Conservation (phyloP, 2,329 filamentous ascomycete genomes). For the Curvularia sp. region DNA sequence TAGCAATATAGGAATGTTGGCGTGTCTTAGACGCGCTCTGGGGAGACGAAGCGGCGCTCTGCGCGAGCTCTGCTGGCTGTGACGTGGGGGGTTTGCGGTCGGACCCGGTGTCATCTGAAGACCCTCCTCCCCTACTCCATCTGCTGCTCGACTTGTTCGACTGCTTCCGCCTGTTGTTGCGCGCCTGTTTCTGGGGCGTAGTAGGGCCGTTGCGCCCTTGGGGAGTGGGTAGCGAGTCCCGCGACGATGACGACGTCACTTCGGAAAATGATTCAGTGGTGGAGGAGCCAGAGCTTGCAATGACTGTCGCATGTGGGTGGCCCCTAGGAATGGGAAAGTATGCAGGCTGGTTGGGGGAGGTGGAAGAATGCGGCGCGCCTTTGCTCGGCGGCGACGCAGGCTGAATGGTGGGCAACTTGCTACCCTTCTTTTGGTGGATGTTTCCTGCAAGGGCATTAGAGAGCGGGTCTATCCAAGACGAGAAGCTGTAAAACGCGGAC, state of each 20-base stretch:
- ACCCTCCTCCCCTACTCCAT: slow-evolving; percentile 43
- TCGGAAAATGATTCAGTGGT: slow-evolving; percentile 36
- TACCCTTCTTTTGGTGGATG: slow-evolving; percentile 18
- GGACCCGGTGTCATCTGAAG: slow-evolving; percentile 40
- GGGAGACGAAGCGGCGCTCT: slow-evolving; percentile 26
- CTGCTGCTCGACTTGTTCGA: slow-evolving; percentile 29
- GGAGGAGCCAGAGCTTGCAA: slow-evolving; percentile 37
- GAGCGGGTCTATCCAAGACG: slow-evolving; percentile 21
- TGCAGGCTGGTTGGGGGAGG: slow-evolving; percentile 23
- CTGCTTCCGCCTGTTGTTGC: slow-evolving; percentile 39
- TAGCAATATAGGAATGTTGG: slow-evolving; percentile 25
- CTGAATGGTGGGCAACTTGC: slow-evolving; percentile 39
- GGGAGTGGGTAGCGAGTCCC: slow-evolving; percentile 39
- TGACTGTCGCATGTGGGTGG: slow-evolving; percentile 40
- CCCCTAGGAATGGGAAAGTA: slow-evolving; percentile 20
- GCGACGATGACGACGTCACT: slow-evolving; percentile 43
- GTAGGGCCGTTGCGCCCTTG: slow-evolving; percentile 31
- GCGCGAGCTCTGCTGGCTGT: slow-evolving; percentile 28
- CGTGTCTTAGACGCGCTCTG: slow-evolving; percentile 29
- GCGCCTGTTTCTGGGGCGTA: slow-evolving; percentile 40
- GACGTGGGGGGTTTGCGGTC: slow-evolving; percentile 34
- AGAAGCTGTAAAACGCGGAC: slow-evolving; percentile 16
- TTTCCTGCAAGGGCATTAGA: slow-evolving; percentile 38
- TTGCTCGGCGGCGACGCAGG: slow-evolving; percentile 37
- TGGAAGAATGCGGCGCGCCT: slow-evolving; percentile 34